These are phyloP conservation scores for Thermomucor indicae-seudaticae DNA, from an alignment of 371 early-diverging fungal genomes.

Conservation along the genomic window DNA sequence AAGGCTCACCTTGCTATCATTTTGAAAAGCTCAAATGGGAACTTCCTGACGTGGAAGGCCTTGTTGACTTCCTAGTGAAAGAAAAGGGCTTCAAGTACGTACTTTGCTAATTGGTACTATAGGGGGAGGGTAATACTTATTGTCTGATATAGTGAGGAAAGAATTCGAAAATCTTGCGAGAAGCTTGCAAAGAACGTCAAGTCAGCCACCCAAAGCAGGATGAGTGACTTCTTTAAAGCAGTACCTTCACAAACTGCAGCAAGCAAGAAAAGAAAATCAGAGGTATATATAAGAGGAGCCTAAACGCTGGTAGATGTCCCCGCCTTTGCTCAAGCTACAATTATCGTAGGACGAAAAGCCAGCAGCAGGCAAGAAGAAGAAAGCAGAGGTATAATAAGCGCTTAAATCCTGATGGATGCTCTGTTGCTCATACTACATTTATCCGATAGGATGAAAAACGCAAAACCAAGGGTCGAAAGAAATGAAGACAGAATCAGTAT, in stretches of 20 bases:
- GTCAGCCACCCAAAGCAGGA: constrained; percentile 82
- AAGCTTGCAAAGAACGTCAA: constrained; percentile 75
- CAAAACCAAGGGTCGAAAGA: too few species aligned
- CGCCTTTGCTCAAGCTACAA: too few species aligned
- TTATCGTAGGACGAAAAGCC: too few species aligned
- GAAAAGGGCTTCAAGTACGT: constrained; percentile 94
- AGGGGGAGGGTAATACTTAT: not conserved
- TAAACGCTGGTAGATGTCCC: too few species aligned
- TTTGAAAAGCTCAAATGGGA: constrained; percentile 92
- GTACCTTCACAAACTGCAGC: not conserved
- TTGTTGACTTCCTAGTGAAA: constrained; percentile 88
- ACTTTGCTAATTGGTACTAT: not conserved
- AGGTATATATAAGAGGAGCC: too few species aligned
- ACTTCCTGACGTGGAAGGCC: constrained; percentile 83
- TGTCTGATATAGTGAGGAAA: constrained; percentile 70
- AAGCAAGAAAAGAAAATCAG: not conserved
- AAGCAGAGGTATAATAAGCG: too few species aligned
- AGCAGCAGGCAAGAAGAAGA: too few species aligned
- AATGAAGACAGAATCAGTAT: too few species aligned
- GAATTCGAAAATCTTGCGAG: constrained; percentile 84
- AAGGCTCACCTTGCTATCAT: constrained; percentile 32
- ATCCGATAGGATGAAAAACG: too few species aligned
- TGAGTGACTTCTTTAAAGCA: constrained; percentile 86
- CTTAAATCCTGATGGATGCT: too few species aligned
- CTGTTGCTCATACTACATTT: too few species aligned